Evolutionary conservation across 2,329 filamentous ascomycete species (phyloP).

Genomic region (Xylariales sp.): DNA sequence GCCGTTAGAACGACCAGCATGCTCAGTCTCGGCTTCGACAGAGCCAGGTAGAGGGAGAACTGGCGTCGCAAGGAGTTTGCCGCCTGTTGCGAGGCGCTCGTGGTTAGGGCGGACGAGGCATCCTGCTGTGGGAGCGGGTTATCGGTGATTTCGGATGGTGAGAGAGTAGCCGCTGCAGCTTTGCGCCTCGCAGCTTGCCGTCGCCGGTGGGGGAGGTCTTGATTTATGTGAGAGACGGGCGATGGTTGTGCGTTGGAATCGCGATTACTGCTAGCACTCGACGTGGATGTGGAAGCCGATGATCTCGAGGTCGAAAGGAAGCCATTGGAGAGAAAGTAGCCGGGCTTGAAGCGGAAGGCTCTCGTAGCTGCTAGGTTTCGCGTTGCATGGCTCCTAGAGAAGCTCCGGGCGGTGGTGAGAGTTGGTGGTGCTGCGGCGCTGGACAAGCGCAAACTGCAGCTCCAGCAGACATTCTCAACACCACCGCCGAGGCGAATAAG

Average conservation of each 20-base stretch:
- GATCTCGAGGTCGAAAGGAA: slow-evolving; percentile 9
- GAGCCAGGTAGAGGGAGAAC: slow-evolving; percentile 77
- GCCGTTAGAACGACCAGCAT: slow-evolving; percentile 88
- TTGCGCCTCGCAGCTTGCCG: slow-evolving; percentile 19
- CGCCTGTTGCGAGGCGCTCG: slow-evolving; percentile 44
- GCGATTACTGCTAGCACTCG: slow-evolving; percentile 5
- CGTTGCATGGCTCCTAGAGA: slow-evolving; percentile 13
- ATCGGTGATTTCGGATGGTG: slow-evolving; percentile 11
- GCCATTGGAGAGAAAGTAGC: slow-evolving; percentile 25
- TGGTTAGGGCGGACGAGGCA: slow-evolving; percentile 53
- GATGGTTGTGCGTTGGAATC: slow-evolving; percentile 7
- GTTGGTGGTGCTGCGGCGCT: slow-evolving; percentile 7
- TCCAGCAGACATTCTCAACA: slow-evolving; percentile 23
- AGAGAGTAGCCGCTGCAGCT: slow-evolving; percentile 2
- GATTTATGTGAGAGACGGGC: slow-evolving; percentile 8
- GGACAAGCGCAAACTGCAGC: slow-evolving; percentile 19
- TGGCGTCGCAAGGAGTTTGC: slow-evolving; percentile 56
- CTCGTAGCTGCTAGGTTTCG: slow-evolving; percentile 10
- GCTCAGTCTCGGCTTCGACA: slow-evolving; percentile 92
- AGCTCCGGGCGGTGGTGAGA: slow-evolving; percentile 12
- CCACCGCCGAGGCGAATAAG: slow-evolving; percentile 18
- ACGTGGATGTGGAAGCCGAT: slow-evolving; percentile 4
- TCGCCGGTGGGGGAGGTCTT: slow-evolving; percentile 20
- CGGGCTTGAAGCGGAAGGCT: slow-evolving; percentile 16
- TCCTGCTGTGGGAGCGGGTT: slow-evolving; percentile 38